Evolutionary conservation across 768 basidiomycete species (phyloP), one percentile per base, ranked within the genome.

Genomic region (Panaeolus papilionaceus): DNA sequence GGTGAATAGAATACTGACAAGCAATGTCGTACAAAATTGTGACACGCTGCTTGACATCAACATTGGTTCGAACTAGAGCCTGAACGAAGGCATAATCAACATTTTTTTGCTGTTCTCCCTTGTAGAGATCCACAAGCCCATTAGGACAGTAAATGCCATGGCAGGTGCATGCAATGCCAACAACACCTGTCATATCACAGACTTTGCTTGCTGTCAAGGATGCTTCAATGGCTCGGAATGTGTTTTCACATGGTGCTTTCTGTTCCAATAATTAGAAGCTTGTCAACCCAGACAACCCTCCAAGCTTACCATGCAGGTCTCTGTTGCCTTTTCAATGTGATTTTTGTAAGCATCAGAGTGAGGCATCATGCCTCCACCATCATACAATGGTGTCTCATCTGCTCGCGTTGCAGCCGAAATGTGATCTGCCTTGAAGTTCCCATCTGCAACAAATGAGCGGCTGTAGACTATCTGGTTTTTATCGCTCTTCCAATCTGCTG

Each of bases 141-240:
- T 77, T 73, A 0, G 75, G 78, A 7, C 72, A 37, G 71, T 74
- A 80, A 65, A 70, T 77, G 0, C 77, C 78, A 71, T 80, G 78
- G 1, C 71, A 16, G 6, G 73, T 73, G 68, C 77, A 80, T 2
- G 75, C 76, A 67, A 67, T 67, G 5, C 75, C 77, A 11, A 77
- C 78, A 38, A 78, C 28, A 33, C 28, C 72, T 10, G 76, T 77
- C 11, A 68, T 67, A 61, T 72, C 70, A 2, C 75, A 49, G 11
- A 63, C 65, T 28, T 76, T 70, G n/a, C 65, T 66, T 2, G 66
- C 39, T 4, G 49, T 67, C 6, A 51, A 23, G 7, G 63, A 37
- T 38, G 70, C 65, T 33, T 72, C 75, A 1, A 74, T 66, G 0
- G 71, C 76, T 38, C 49, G 62, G 47, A 74, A 68, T 49, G 71